A percentile compares a stretch with the other conserved stretches of the same genome.
phyloP scores from a whole-genome alignment of 2,329 filamentous ascomycete genomes.

The Dissoconium aciculare region DNA sequence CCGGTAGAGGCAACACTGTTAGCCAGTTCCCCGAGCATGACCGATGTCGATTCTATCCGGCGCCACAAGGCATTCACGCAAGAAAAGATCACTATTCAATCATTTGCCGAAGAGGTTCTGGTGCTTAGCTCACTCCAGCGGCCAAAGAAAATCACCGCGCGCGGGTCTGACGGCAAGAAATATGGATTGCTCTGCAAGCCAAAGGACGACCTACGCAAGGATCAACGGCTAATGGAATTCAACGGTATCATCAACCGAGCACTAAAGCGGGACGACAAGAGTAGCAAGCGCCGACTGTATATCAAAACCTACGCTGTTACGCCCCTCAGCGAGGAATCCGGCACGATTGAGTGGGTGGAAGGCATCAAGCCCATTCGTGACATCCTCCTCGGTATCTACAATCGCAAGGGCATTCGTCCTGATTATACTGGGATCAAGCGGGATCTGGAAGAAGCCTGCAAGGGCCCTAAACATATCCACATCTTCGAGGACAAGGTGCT shows the following conservation, averaged over 20 bases:
- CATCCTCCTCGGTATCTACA: constrained; percentile 67
- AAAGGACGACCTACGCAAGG: constrained; percentile 92
- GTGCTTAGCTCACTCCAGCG: constrained; percentile 85
- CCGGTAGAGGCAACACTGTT: constrained; percentile 75
- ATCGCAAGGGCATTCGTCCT: constrained; percentile 51
- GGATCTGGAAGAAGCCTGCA: constrained; percentile 51
- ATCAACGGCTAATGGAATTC: constrained; percentile 98
- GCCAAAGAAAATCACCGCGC: constrained; percentile 73
- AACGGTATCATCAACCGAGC: constrained; percentile 96
- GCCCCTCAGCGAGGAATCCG: constrained; percentile 92
- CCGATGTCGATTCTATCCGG: constrained; percentile 54
- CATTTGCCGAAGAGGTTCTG: constrained; percentile 74
- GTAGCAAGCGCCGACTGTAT: constrained; percentile 76
- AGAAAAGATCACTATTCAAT: constrained; percentile 68
- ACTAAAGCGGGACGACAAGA: constrained; percentile 79
- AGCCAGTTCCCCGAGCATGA: constrained; percentile 57
- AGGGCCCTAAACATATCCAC: constrained; percentile 43
- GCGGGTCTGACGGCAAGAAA: constrained; percentile 72
- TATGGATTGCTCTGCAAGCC: constrained; percentile 94
- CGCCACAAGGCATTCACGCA: constrained; percentile 72
- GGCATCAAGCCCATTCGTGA: constrained; percentile 89
- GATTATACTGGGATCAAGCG: constrained; percentile 52
- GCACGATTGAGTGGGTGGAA: constrained; percentile 96
- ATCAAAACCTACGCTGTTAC: constrained; percentile 97
- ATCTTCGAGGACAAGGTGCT: constrained; percentile 57